Base-by-base conservation (phyloP, 345 rosid species). In the Eucalyptus guilfoylei region DNA sequence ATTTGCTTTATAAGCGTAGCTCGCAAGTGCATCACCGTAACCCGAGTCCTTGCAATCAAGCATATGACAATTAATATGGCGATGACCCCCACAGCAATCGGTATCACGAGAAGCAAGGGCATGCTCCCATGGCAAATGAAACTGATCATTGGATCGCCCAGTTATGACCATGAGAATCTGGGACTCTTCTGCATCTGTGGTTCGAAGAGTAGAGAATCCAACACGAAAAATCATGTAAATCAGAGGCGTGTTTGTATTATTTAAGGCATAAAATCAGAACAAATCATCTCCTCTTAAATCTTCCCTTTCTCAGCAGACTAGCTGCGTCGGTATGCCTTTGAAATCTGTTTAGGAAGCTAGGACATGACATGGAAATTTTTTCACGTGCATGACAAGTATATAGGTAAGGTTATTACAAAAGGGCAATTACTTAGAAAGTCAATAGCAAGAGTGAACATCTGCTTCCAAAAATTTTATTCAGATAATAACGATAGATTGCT, bases 1-100 rank as follows among this genome's bases (percentile, higher is more conserved):
- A 91, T 95, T 92, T 96, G 98, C 80, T 93, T 95, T 32, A 96
- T 94, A 48, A 97, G 83, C 7, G 88, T 89, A 85, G 93, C 92
- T 58, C 94, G 89, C 87, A 96, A 72, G 89, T 89, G 93, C 92
- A 92, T 93, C 91, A 93, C 96, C 89, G 91, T 92, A 60, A 58
- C 89, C 23, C 95, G 92, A 34, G 94, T 91, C 90, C 91, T 87
- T 14, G 49, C 85, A 91, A 92, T 93, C 11, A 93, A 89, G 85
- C 80, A 37, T 49, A 96, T 86, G 64, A 95, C 93, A 88, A 86
- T 87, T 37, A 91, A 60, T 23, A 91, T 60, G 24, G 88, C 87
- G 48, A 94, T 60, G 30, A 91, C 58, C 40, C 91, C 72, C 6
- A 87, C 87, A 40, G 30, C 92, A 1, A 89, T 67, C 90, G 92